Conservation (phyloP, 805 yeast species). For the Yamadazyma laniorum region DNA sequence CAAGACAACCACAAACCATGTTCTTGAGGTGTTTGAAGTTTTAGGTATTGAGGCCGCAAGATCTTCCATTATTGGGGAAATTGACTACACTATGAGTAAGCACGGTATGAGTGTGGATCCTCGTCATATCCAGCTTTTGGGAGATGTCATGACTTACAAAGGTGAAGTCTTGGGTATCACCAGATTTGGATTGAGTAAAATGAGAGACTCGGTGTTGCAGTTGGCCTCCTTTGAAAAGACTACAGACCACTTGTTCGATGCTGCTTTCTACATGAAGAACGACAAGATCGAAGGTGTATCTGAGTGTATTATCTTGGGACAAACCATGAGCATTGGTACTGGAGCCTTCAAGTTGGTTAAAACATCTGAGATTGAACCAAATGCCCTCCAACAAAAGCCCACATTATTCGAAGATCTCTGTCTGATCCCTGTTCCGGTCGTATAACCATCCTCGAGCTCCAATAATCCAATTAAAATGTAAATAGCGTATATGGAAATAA, state of each 20-base stretch:
- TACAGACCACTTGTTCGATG: slow-evolving; percentile 96
- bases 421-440: slow-evolving; percentile 4
- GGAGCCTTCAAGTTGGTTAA: slow-evolving; percentile 89
- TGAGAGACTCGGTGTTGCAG: slow-evolving; percentile 97
- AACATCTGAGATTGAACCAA: slow-evolving; percentile 38
- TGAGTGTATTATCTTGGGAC: slow-evolving; percentile 96
- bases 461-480: too few relatives aligned
- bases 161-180: slow-evolving; percentile 98
- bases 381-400: slow-evolving; percentile 35
- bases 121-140: slow-evolving; percentile 94
- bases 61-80: slow-evolving; percentile 86
- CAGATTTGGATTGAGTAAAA: slow-evolving; percentile 94
- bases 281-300: slow-evolving; percentile 97
- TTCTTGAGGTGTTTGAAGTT: slow-evolving; percentile 82
- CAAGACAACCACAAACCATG: slow-evolving; percentile 86
- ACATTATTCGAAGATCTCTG: slow-evolving; percentile 8
- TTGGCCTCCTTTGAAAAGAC: slow-evolving; percentile 97
- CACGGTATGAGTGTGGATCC: slow-evolving; percentile 99
- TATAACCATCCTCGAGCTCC: too few relatives aligned
- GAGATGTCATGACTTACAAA: slow-evolving; percentile 98
- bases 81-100: slow-evolving; percentile 95
- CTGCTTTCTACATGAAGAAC: slow-evolving; percentile 95
- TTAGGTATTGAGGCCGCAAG: slow-evolving; percentile 98
- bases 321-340: slow-evolving; percentile 96
- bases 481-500: slow-evolving; percentile 5